Evolutionary conservation across 306 rosid species (phyloP).

Genomic region (Lathyrus oleraceus): DNA sequence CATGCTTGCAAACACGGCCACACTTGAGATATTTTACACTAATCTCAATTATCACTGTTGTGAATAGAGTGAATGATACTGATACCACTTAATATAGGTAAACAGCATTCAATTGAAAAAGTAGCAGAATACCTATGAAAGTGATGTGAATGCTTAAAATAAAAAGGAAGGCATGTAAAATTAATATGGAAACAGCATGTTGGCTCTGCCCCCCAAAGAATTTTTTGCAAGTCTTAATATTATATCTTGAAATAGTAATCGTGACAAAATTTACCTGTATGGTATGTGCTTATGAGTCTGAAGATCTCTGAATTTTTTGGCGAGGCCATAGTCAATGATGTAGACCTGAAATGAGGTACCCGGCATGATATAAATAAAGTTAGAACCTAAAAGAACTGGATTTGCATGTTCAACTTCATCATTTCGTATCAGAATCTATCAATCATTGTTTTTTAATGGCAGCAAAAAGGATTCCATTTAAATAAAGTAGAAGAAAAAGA

Average conservation of each 20-base stretch:
- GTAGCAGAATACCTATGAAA: background rate
- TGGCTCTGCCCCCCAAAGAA: background rate
- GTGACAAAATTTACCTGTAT: constrained; percentile 65
- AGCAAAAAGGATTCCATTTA: constrained; percentile 3
- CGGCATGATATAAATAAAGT: constrained; percentile 26
- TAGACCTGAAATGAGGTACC: constrained; percentile 65
- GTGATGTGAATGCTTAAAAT: constrained; percentile 14
- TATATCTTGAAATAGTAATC: constrained; percentile 14
- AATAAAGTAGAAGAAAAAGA: constrained; percentile 20
- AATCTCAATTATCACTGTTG: background rate
- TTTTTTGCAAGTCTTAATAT: background rate
- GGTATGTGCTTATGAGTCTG: constrained; percentile 97
- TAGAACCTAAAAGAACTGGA: background rate
- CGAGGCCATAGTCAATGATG: constrained; percentile 93
- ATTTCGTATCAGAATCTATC: constrained; percentile 21
- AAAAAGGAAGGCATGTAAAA: constrained; percentile 16
- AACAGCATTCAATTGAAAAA: background rate
- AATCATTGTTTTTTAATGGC: background rate
- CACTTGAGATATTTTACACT: background rate
- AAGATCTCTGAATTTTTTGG: constrained; percentile 94
- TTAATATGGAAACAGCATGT: constrained; percentile 11
- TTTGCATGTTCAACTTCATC: constrained; percentile 6
- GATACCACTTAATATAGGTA: constrained; percentile 6
- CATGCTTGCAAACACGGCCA: background rate
- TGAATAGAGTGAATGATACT: background rate